A percentile compares a stretch with the other conserved stretches of the same genome.
phyloP scores from a whole-genome alignment of 306 rosid species.

The Delonix regia region DNA sequence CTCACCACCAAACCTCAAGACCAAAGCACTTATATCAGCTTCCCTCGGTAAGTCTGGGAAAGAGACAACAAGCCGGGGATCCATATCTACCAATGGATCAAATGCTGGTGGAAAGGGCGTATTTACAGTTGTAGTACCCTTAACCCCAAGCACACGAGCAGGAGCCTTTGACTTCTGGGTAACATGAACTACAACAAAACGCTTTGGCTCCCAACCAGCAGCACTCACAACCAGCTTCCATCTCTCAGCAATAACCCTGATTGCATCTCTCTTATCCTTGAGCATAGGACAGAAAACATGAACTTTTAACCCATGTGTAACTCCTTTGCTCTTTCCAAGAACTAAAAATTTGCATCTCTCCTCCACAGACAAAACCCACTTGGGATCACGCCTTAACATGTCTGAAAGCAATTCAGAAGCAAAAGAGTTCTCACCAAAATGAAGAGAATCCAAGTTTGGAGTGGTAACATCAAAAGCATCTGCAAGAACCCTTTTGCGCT shows the following conservation, averaged over 20 bases:
- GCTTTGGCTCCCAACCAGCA: slow-evolving; percentile 97
- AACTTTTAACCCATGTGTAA: slow-evolving; percentile 62
- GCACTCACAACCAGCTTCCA: slow-evolving; percentile 81
- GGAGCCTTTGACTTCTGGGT: slow-evolving; percentile 84
- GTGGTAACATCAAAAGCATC: slow-evolving; percentile 84
- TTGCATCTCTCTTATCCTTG: slow-evolving; percentile 87
- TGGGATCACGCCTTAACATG: slow-evolving; percentile 74
- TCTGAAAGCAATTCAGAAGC: slow-evolving; percentile 70
- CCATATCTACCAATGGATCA: slow-evolving; percentile 87
- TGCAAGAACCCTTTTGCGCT: slow-evolving; percentile 88
- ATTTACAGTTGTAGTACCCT: slow-evolving; percentile 62
- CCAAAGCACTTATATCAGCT: slow-evolving; percentile 86
- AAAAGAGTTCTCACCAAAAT: slow-evolving; percentile 69
- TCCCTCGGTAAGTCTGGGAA: slow-evolving; percentile 93
- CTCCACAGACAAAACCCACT: slow-evolving; percentile 90
- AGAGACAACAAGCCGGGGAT: slow-evolving; percentile 88
- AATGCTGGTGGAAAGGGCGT: slow-evolving; percentile 58
- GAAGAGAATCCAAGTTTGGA: slow-evolving; percentile 82
- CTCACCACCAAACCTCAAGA: slow-evolving; percentile 91
- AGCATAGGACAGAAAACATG: slow-evolving; percentile 88
- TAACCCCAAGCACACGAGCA: slow-evolving; percentile 72
- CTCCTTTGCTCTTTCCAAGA: slow-evolving; percentile 79
- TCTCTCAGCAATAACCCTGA: slow-evolving; percentile 80
- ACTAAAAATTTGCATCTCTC: slow-evolving; percentile 91
- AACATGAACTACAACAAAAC: slow-evolving; percentile 72